Evolutionary conservation across 768 basidiomycete species (phyloP), one percentile per base, ranked within the genome.

Genomic region (Leccinum boreale): DNA sequence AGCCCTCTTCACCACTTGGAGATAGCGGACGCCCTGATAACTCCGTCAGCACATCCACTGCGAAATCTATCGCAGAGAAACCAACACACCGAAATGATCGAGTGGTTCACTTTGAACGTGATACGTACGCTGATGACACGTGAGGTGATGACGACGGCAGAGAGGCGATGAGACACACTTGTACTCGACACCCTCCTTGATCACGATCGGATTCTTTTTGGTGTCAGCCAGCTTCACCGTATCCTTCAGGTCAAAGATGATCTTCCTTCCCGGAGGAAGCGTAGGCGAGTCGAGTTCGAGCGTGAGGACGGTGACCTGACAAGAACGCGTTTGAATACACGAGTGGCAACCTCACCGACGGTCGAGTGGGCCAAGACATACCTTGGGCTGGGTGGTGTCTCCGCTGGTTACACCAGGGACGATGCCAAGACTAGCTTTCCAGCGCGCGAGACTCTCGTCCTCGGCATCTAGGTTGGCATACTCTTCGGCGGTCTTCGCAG

Each of bases 341-440:
- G 65, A 60, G 56, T 55, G 21, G 60, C 65, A 45, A 62, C 56
- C 7, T 52, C 42, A 57, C 56, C 54, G 36, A 49, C 36, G 29
- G 35, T 11, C n/a, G 50, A 26, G 21, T 14, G 46, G 14, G 11
- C 15, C 4, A 28, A 15, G 44, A 52, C 69, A 44, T 60, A 89
- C 92, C 83, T 91, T 92, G 52, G 90, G 89, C 14, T 83, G 84
- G 63, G 59, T 73, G 14, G 77, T 70, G 56, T 76, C 67, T 19
- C 69, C 75, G 14, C 50, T 28, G 4, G 69, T 26, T 19, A 70
- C 77, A 28, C 82, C 85, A 33, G 84, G 80, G 52, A 82, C 80
- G 59, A 98, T 85, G 53, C 96, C 96, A 26, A 98, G 81, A 53
- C 88, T 93, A 39, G 92, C 92, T 73, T 98, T 98, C 96, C 96